Evolutionary conservation across 352 stramenopile species (phyloP), one percentile per base, ranked within the genome.

Genomic region (Globisporangium nagaii): DNA sequence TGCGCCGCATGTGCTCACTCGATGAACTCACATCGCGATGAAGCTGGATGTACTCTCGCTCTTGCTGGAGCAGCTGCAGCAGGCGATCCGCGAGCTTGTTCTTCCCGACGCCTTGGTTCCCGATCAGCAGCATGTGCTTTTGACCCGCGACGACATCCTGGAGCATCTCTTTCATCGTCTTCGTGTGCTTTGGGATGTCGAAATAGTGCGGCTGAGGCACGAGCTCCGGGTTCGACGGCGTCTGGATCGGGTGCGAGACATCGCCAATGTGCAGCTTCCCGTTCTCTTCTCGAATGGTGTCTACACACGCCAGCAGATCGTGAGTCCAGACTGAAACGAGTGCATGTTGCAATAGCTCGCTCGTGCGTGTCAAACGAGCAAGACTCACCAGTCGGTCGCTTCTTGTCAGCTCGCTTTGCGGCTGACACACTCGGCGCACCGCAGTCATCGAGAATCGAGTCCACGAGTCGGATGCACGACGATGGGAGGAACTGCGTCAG

Each of bases 21-120:
- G n/a, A n/a, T n/a, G 51, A 31, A 73, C 79, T n/a, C 70, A 91
- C 81, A 55, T 98, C 95, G 53, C 96, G 79, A 64, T 99, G 96
- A 1, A 99, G 85, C 61, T 99, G 96, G 55, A 98, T 93, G 68
- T 99, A 98, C 75, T 98, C 95, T 53, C 95, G 78, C 56, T 98
- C 95, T 54, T 90, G 91, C 45, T 97, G 63, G 13, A 98, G 49
- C 11, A 96, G 68, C 55, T 95, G 75, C n/a, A 98, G 58, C 15
- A 98, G 55, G 1, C 88, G 67, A 67, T 98, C 95, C 17, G 89
- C 88, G 28, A 98, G 74, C 47, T 96, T 97, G 73, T 98, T 98
- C 61, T 98, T 98, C 34, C 95, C 95, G 3, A 98, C 90, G 5
- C 79, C 79, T 77, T 99, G 95, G 68, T 98, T 98, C 0, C 96